Conservation (phyloP, 2,329 filamentous ascomycete genomes). For the Aspergillus arachidicola region DNA sequence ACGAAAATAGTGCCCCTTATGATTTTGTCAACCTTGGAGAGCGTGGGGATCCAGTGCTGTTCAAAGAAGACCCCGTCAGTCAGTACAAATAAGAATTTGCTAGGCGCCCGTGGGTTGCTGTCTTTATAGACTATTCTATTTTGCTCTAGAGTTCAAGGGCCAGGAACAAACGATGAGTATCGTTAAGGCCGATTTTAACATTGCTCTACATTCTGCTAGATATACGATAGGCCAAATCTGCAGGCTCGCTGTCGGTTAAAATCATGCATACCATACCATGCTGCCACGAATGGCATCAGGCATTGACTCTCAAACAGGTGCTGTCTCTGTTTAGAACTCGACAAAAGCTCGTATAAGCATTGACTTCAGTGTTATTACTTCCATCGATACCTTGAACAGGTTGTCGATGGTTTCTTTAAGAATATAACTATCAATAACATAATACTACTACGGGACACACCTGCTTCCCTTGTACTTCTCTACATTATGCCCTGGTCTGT, state of each 20-base stretch:
- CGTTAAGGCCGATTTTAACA: not conserved
- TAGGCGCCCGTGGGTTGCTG: not conserved
- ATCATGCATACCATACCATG: not conserved
- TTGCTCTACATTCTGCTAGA: not conserved
- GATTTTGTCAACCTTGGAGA: slow-evolving; percentile 87
- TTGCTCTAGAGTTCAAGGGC: not conserved
- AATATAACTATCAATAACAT: not conserved
- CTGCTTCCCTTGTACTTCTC: not conserved
- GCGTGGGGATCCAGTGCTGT: slow-evolving; percentile 80
- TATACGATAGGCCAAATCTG: not conserved
- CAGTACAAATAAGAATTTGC: slow-evolving; percentile 32
- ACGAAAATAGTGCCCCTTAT: slow-evolving; percentile 65
- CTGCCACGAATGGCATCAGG: not conserved
- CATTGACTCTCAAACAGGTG: not conserved
- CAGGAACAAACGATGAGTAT: not conserved
- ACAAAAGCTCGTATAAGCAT: not conserved
- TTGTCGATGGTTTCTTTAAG: not conserved
- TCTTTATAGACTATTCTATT: not conserved
- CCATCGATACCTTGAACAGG: not conserved
- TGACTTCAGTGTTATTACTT: not conserved
- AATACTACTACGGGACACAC: not conserved
- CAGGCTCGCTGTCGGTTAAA: not conserved
- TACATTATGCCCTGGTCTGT: not conserved
- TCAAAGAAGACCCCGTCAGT: slow-evolving; percentile 60
- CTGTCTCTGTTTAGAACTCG: not conserved